Percentiles rank a stretch among this genome's conserved stretches.
Conservation (phyloP, 176 grass and related monocot species). For the Triticum dicoccoides region DNA sequence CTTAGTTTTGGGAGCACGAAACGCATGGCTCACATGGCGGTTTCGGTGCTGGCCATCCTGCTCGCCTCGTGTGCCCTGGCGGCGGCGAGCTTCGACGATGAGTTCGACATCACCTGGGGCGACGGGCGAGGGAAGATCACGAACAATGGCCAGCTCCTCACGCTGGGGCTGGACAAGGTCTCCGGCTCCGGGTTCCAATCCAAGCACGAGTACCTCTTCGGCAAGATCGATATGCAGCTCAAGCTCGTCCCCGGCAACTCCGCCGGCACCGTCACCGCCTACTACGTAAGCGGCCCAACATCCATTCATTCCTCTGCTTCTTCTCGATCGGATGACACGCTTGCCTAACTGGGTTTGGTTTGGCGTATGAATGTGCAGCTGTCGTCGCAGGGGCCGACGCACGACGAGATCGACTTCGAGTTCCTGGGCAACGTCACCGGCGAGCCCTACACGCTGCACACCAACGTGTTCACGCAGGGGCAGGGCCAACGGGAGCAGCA, state of each 20-base stretch:
- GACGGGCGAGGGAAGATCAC: slow-evolving; percentile 65
- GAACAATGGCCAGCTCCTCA: slow-evolving; percentile 51
- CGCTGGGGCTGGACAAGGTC: slow-evolving; percentile 57
- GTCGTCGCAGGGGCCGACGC: slow-evolving; percentile 67
- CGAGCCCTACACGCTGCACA: slow-evolving; percentile 78
- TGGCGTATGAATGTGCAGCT: slow-evolving; percentile 21
- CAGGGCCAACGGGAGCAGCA: slow-evolving; percentile 79
- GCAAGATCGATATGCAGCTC: slow-evolving; percentile 95
- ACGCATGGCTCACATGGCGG: too few species aligned
- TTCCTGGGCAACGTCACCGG: slow-evolving; percentile 78
- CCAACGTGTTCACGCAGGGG: slow-evolving; percentile 82
- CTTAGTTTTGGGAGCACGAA: not conserved
- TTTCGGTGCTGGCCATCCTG: too few species aligned
- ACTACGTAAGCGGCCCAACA: slow-evolving; percentile 45
- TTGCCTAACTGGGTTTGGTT: not conserved
- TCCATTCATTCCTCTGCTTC: not conserved
- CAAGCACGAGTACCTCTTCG: slow-evolving; percentile 75
- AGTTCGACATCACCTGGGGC: slow-evolving; percentile 84
- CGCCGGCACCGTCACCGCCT: slow-evolving; percentile 82
- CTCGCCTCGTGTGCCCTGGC: not conserved
- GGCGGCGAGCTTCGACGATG: slow-evolving; percentile 53
- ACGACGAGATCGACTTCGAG: slow-evolving; percentile 94
- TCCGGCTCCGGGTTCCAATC: slow-evolving; percentile 90
- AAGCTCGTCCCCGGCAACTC: slow-evolving; percentile 84
- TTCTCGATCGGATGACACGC: not conserved